Evolutionary conservation across 371 early-diverging fungal species (phyloP).

Genomic region (Apophysomyces sp.): DNA sequence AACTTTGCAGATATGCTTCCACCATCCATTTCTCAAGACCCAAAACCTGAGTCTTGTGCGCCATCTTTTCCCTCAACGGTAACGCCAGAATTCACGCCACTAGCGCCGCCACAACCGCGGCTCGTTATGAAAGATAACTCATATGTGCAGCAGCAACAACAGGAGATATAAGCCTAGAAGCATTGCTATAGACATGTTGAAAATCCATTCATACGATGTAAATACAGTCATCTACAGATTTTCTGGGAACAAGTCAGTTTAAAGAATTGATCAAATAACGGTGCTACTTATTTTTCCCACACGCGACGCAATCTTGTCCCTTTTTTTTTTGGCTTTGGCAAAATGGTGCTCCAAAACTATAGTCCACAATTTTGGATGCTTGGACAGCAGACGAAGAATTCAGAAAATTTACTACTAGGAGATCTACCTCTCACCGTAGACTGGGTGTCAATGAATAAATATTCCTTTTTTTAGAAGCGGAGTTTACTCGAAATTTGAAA

Average conservation of each 20-base stretch:
- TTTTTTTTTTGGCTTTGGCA: too few species aligned
- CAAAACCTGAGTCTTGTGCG: background rate
- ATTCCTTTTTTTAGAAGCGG: too few species aligned
- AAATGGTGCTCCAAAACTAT: too few species aligned
- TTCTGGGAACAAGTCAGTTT: background rate
- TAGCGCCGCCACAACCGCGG: background rate
- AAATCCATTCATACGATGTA: background rate
- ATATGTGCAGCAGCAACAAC: background rate
- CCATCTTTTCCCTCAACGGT: background rate
- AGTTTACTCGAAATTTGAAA: too few species aligned
- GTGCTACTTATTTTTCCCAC: too few species aligned
- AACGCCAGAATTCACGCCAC: background rate
- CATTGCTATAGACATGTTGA: background rate
- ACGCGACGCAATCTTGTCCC: too few species aligned
- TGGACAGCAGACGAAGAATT: background rate
- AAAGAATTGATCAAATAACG: too few species aligned
- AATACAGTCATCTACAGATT: background rate
- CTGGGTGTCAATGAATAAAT: background rate
- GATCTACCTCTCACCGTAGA: background rate
- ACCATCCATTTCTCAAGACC: background rate
- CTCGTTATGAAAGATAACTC: background rate
- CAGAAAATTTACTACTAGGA: background rate
- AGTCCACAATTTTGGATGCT: too few species aligned
- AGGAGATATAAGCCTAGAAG: background rate
- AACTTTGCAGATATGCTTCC: background rate